Base-by-base conservation (phyloP, 306 rosid genomes). In the Sicyos baderoa region DNA sequence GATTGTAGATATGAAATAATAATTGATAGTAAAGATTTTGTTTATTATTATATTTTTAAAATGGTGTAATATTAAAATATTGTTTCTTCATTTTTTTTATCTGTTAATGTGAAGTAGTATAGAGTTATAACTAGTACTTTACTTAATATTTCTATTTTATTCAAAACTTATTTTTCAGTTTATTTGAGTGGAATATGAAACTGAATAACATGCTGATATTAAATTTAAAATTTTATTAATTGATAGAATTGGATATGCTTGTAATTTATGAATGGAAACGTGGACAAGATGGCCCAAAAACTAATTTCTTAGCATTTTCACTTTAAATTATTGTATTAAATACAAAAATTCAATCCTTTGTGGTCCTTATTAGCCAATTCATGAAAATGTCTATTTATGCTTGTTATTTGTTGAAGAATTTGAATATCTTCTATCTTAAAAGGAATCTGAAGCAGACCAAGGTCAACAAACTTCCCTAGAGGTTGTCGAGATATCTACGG, bases 371-470 rank as follows among this genome's bases (percentile, higher is more conserved):
- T 14, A 65, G 55, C 25, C 13, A 23, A 8, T 48, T 67, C 35
- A 67, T 67, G 56, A 19, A 79, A 63, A 23, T 71, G 29, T 68
- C 15, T 65, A 15, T 17, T 53, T 54, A 50, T 40, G n/a, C 22
- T 61, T 32, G 51, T 42, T 50, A 65, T 45, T 76, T 44, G 5
- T 27, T 48, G 55, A 15, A 75, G 47, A 48, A 25, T 37, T 66
- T 57, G 18, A 17, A 16, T 40, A 18, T 25, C 23, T 53, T 74
- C 42, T 54, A 9, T 76, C 55, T 42, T 72, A 59, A 81, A 81
- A 97, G 99, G 75, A 72, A 77, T 78, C 85, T 75, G 99, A 94
- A 82, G 77, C 87, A 56, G 99, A 85, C 70, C 87, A 86, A 81
- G 82, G 80, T 60, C 96, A 81, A 77, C 84, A 73, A 55, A 61